Percentiles rank a stretch among this genome's conserved stretches.
Evolutionary conservation across 768 basidiomycete species (phyloP).

Genomic region (Phlegmacium glaucopus): DNA sequence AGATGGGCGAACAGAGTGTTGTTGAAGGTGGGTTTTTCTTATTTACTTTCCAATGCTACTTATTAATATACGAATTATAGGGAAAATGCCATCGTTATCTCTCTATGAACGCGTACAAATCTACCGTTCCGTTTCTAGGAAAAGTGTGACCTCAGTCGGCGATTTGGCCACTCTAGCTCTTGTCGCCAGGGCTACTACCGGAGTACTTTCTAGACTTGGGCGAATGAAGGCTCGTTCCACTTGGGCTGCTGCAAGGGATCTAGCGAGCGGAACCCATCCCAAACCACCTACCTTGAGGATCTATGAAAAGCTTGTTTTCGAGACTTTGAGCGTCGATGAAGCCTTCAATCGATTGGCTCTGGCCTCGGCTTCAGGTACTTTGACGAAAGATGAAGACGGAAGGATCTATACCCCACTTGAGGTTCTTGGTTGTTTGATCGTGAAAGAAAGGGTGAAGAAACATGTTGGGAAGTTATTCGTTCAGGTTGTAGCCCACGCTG

Average conservation of each 20-base stretch:
- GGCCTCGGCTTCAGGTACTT: slow-evolving; percentile 1
- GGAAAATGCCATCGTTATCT: slow-evolving; percentile 22
- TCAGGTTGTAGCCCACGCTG: slow-evolving; percentile 31
- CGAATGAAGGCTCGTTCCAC: slow-evolving; percentile 40
- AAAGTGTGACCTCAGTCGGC: slow-evolving; percentile 36
- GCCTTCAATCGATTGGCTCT: slow-evolving; percentile 34
- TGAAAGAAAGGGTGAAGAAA: slow-evolving; percentile 48
- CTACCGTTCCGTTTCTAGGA: slow-evolving; percentile 48
- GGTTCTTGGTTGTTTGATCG: slow-evolving; percentile 46
- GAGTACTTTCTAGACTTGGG: slow-evolving; percentile 31
- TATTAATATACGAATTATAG: slow-evolving; percentile 8
- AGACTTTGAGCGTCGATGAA: slow-evolving; percentile 48
- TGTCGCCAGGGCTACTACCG: slow-evolving; percentile 34
- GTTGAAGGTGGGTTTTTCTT: slow-evolving; percentile 24
- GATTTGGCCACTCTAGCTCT: slow-evolving; percentile 60
- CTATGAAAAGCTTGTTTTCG: slow-evolving; percentile 57
- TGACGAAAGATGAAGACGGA: slow-evolving; percentile 16
- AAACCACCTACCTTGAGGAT: slow-evolving; percentile 24
- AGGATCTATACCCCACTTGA: slow-evolving; percentile 37
- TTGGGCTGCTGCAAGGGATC: slow-evolving; percentile 23
- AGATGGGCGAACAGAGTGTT: slow-evolving; percentile 28
- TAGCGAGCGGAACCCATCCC: slow-evolving; percentile 7
- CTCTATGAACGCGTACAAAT: slow-evolving; percentile 46
- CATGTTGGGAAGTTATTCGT: slow-evolving; percentile 59
- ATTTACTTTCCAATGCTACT: neutral